These are phyloP conservation scores for Fusarium protoensiforme DNA, from an alignment of 2,329 filamentous ascomycete genomes.

Conservation along the genomic window DNA sequence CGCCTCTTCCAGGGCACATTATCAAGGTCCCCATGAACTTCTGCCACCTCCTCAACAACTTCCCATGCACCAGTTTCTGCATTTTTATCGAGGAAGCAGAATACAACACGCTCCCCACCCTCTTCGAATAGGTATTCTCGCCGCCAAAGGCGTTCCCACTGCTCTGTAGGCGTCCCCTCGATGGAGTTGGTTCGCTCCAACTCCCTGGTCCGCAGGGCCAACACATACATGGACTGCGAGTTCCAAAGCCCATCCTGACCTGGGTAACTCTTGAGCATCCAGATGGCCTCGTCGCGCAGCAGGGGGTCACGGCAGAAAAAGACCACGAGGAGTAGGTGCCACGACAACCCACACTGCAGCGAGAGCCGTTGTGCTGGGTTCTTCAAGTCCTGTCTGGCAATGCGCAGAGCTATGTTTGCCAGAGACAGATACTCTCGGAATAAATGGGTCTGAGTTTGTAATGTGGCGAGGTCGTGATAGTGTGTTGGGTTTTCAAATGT, in stretches of 20 bases:
- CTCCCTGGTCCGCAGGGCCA: slow-evolving; percentile 40
- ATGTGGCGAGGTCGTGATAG: slow-evolving; percentile 33
- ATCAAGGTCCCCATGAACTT: slow-evolving; percentile 19
- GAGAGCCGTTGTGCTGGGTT: slow-evolving; percentile 33
- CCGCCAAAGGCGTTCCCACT: slow-evolving; percentile 47
- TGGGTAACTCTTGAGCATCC: slow-evolving; percentile 48
- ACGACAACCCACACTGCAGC: slow-evolving; percentile 45
- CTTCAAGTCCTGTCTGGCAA: slow-evolving; percentile 13
- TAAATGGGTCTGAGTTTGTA: slow-evolving; percentile 40
- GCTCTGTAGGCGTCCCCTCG: slow-evolving; percentile 44
- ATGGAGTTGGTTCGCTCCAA: slow-evolving; percentile 43
- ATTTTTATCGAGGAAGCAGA: slow-evolving; percentile 45
- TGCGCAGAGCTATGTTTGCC: slow-evolving; percentile 39
- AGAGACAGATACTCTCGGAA: slow-evolving; percentile 50
- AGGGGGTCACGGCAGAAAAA: slow-evolving; percentile 48
- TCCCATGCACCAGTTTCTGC: slow-evolving; percentile 22
- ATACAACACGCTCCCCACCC: slow-evolving; percentile 45
- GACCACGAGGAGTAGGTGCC: slow-evolving; percentile 36
- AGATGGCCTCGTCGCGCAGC: slow-evolving; percentile 45
- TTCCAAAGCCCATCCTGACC: slow-evolving; percentile 49
- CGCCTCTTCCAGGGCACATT: slow-evolving; percentile 20
- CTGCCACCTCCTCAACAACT: slow-evolving; percentile 30
- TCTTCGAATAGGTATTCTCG: slow-evolving; percentile 51
- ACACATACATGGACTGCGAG: slow-evolving; percentile 39
- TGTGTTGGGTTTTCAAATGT: slow-evolving; percentile 44